phyloP scores from a whole-genome alignment of 352 stramenopile genomes.

The Phytopythium cucurbitacearum region DNA sequence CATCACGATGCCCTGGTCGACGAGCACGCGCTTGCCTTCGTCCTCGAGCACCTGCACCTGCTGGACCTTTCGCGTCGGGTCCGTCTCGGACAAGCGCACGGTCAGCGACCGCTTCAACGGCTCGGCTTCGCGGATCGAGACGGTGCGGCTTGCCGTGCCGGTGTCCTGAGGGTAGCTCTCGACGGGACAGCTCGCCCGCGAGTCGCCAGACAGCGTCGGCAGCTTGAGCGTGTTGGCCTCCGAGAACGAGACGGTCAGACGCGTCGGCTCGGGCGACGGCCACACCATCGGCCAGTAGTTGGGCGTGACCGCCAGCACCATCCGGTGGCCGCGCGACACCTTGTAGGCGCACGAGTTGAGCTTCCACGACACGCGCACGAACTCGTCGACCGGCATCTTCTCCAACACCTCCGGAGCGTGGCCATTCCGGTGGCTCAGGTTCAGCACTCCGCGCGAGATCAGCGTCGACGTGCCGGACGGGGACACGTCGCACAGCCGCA shows the following conservation, averaged over 20 bases:
- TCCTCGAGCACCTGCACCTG: conserved; percentile 32
- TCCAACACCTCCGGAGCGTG: conserved; percentile 26
- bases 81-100: conserved; percentile 31
- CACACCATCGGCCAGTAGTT: conserved; percentile 53
- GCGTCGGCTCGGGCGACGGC: conserved; percentile 34
- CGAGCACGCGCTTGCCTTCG: conserved; percentile 39
- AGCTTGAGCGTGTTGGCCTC: conserved; percentile 28
- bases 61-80: conserved; percentile 19
- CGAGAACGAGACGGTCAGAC: conserved; percentile 24
- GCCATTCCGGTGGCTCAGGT: conserved; percentile 36
- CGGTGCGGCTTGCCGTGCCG: conserved; percentile 19
- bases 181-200: conserved; percentile 14
- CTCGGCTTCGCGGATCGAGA: conserved; percentile 27
- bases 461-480: conserved; percentile 35
- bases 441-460: conserved; percentile 38
- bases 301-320: conserved; percentile 32
- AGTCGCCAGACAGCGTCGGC: conserved; percentile 17
- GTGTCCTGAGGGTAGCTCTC: conserved; percentile 28
- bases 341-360: conserved; percentile 47
- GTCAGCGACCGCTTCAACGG: conserved; percentile 27
- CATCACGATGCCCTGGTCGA: conserved; percentile 42
- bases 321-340: conserved; percentile 19
- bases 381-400: conserved; percentile 25
- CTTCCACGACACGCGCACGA: conserved; percentile 20
- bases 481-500: conserved; percentile 37